A percentile compares a stretch with the other conserved stretches of the same genome.
Evolutionary conservation across 1,139 yeast genomes (phyloP).

Genomic region (Blastobotrys indianensis): DNA sequence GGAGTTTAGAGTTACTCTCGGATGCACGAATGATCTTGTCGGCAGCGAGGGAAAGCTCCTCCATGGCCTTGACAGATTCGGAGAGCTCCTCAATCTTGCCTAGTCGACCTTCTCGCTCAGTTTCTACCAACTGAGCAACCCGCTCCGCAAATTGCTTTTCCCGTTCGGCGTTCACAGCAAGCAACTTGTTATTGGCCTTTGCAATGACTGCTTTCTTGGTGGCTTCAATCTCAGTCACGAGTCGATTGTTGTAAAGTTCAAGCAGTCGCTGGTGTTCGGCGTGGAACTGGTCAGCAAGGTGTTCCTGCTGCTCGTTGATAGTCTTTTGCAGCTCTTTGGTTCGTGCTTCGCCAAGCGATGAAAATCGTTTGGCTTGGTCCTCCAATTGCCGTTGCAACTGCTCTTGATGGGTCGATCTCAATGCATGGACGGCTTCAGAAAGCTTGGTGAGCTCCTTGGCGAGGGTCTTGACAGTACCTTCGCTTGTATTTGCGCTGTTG

Average conservation of each 20-base stretch:
- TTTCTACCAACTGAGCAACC: constrained; percentile 59
- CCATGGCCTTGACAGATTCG: constrained; percentile 52
- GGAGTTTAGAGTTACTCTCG: constrained; percentile 52
- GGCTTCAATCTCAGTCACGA: constrained; percentile 62
- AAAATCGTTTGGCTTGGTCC: constrained; percentile 25
- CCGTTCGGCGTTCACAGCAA: constrained; percentile 64
- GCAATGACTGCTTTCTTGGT: constrained; percentile 61
- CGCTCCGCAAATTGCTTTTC: constrained; percentile 65
- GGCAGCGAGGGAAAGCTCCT: constrained; percentile 52
- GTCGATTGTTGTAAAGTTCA: constrained; percentile 52
- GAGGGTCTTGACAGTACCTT: constrained; percentile 26
- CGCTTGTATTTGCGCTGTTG: constrained; percentile 37
- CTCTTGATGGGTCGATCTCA: constrained; percentile 22
- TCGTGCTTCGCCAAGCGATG: constrained; percentile 24
- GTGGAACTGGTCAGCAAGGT: constrained; percentile 53
- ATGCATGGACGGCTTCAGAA: constrained; percentile 26
- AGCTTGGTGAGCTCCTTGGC: constrained; percentile 27
- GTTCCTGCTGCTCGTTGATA: constrained; percentile 45
- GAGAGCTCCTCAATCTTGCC: constrained; percentile 59
- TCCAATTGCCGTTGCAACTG: constrained; percentile 26
- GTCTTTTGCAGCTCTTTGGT: constrained; percentile 33
- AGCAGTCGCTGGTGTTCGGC: constrained; percentile 61
- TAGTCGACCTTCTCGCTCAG: constrained; percentile 78
- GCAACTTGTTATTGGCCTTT: constrained; percentile 73
- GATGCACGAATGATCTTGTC: constrained; percentile 52